Percentiles rank a stretch among this genome's conserved stretches.
Conservation (phyloP, 1,284 basidiomycete species). For the Cryptococcus sp. region DNA sequence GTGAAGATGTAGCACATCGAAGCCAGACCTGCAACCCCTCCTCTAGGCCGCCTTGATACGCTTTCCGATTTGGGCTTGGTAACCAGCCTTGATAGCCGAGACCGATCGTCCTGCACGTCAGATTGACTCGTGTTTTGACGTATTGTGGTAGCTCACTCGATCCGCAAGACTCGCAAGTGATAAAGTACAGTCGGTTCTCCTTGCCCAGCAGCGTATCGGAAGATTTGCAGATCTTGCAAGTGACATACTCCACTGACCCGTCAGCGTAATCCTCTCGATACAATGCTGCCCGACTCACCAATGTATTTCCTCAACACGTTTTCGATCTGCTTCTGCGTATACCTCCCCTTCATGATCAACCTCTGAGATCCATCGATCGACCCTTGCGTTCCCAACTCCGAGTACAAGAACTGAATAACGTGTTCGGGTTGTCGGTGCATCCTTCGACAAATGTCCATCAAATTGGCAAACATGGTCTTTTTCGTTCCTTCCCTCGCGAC, state of each 20-base stretch:
- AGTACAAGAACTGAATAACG: slow-evolving; percentile 94
- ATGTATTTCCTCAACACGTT: slow-evolving; percentile 96
- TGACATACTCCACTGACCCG: slow-evolving; percentile 87
- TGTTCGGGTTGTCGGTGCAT: slow-evolving; percentile 99
- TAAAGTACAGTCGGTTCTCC: slow-evolving; percentile 99
- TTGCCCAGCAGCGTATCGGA: slow-evolving; percentile 93
- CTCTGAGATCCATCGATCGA: slow-evolving; percentile 89
- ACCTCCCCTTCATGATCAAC: slow-evolving; percentile 93
- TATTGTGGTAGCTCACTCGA: slow-evolving; percentile 53
- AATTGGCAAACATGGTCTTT: slow-evolving; percentile 91
- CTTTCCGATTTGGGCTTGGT: slow-evolving; percentile 89
- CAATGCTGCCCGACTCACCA: slow-evolving; percentile 56
- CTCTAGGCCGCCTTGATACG: slow-evolving; percentile 33
- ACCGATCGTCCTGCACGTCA: slow-evolving; percentile 64
- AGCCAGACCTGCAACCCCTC: no score
- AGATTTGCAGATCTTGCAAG: slow-evolving; percentile 99
- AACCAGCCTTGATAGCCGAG: slow-evolving; percentile 96
- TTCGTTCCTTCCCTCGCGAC: slow-evolving; percentile 92
- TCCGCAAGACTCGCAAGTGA: slow-evolving; percentile 92
- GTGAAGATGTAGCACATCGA: no score
- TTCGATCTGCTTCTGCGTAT: slow-evolving; percentile 98
- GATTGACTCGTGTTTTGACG: background rate
- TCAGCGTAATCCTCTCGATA: background rate
- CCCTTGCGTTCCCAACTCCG: slow-evolving; percentile 97
- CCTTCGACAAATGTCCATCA: slow-evolving; percentile 94